Percentiles rank a stretch among this genome's conserved stretches.
Evolutionary conservation across 1,284 basidiomycete species (phyloP).

Genomic region (Rhodotorula mucilaginosa): DNA sequence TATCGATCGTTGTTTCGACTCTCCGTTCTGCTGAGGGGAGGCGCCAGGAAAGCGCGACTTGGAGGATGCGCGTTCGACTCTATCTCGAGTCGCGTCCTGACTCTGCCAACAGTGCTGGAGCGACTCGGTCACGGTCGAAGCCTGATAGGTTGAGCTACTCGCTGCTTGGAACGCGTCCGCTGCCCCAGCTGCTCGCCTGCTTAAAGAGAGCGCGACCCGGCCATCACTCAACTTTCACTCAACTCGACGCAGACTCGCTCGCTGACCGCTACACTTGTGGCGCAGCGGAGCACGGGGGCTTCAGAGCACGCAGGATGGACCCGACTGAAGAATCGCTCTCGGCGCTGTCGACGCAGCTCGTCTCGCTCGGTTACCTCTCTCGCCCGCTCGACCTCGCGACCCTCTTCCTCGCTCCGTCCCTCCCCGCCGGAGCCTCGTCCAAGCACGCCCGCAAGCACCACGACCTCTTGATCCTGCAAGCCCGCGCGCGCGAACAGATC

Average conservation of each 20-base stretch:
- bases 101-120: too few relatives aligned
- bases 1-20: too few relatives aligned
- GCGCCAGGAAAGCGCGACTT: too few relatives aligned
- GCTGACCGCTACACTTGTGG: background rate
- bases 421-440: conserved; percentile 6
- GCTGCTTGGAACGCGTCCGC: too few relatives aligned
- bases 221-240: conserved; percentile 1
- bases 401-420: conserved; percentile 13
- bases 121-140: too few relatives aligned
- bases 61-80: too few relatives aligned
- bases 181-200: too few relatives aligned
- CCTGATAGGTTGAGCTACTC: too few relatives aligned
- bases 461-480: conserved; percentile 16
- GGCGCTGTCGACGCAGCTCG: conserved; percentile 24
- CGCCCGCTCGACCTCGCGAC: conserved; percentile 26
- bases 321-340: conserved; percentile 16
- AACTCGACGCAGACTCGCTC: background rate
- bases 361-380: conserved; percentile 29
- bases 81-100: too few relatives aligned
- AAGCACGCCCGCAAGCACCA: conserved; percentile 21
- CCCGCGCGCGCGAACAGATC: conserved; percentile 28
- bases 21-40: too few relatives aligned
- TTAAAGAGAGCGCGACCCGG: too few relatives aligned
- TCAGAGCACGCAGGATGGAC: background rate
- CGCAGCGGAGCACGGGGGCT: background rate